Evolutionary conservation across 768 basidiomycete species (phyloP), one percentile per base, ranked within the genome.

Genomic region (Clathrus columnatus): DNA sequence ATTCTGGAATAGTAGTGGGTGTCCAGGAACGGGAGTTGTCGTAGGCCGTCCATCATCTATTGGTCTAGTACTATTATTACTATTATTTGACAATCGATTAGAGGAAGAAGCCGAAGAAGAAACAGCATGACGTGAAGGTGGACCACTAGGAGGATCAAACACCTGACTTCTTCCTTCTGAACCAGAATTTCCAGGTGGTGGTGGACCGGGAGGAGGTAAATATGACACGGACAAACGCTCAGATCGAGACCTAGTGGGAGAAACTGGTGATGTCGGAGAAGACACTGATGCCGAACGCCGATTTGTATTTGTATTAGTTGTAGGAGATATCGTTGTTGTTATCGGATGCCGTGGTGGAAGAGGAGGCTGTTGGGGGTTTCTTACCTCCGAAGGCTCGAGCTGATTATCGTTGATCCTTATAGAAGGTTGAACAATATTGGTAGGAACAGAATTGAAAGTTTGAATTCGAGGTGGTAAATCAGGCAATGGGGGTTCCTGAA

Each of bases 21-120:
- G 85, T 0, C 90, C 90, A 0, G 82, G 76, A 0, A 73, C 71
- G 3, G 89, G 86, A 2, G 64, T 71, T 5, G 66, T 73, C 0
- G 87, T 91, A 0, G 89, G 89, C 1, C 73, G 72, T 0, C 78
- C 77, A 59, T 85, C 83, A 52, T 80, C 75, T 41, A 16, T 61
- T 46, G 26, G 43, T 20, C 46, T 36, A 2, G 46, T 32, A n/a
- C 18, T n/a, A n/a, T n/a, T n/a, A n/a, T n/a, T n/a, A n/a, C 54
- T 30, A 36, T 23, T 21, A 24, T 48, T 57, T 10, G 26, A 45
- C 26, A 23, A 54, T n/a, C n/a, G n/a, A n/a, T n/a, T n/a, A n/a
- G n/a, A n/a, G n/a, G n/a, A n/a, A n/a, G n/a, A n/a, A n/a, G n/a
- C n/a, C n/a, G 30, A 21, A 41, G 51, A 17, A 1, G 58, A 16